Conservation (phyloP, 2,329 filamentous ascomycete genomes). For the Penicillium olsonii region DNA sequence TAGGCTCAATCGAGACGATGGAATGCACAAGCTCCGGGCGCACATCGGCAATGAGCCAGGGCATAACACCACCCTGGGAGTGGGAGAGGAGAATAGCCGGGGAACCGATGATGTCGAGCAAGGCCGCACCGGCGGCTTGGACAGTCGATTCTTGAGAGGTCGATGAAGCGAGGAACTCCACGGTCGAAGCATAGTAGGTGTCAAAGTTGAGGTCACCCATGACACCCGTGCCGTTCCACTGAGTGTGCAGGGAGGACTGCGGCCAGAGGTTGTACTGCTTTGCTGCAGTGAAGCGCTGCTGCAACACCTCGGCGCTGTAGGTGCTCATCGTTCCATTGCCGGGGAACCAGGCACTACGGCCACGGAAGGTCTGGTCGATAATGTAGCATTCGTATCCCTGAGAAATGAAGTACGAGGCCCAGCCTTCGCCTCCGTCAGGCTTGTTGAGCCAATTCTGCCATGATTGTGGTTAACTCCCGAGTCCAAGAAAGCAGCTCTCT, state of each 20-base stretch:
- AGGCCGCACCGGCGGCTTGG: conserved; percentile 41
- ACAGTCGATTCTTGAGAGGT: conserved; percentile 32
- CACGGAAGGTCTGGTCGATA: conserved; percentile 42
- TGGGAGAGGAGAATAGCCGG: conserved; percentile 51
- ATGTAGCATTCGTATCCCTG: conserved; percentile 52
- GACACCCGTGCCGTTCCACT: conserved; percentile 39
- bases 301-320: conserved; percentile 27
- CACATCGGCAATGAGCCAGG: conserved; percentile 53
- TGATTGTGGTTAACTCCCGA: conserved; percentile 2
- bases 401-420: conserved; percentile 50
- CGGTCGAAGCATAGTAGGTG: conserved; percentile 46
- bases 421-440: conserved; percentile 50
- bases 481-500: background rate
- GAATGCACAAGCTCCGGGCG: conserved; percentile 49
- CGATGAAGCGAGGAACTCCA: conserved; percentile 14
- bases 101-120: conserved; percentile 48
- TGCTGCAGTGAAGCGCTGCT: conserved; percentile 36
- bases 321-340: conserved; percentile 19
- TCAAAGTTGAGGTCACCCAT: conserved; percentile 53
- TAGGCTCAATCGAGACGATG: conserved; percentile 55
- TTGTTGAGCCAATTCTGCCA: conserved; percentile 49
- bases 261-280: conserved; percentile 42
- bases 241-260: conserved; percentile 45
- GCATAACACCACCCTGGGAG: conserved; percentile 49
- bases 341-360: conserved; percentile 31